Evolutionary conservation across 2,329 filamentous ascomycete genomes (phyloP).

Genomic region (Parascedosporium putredinis): DNA sequence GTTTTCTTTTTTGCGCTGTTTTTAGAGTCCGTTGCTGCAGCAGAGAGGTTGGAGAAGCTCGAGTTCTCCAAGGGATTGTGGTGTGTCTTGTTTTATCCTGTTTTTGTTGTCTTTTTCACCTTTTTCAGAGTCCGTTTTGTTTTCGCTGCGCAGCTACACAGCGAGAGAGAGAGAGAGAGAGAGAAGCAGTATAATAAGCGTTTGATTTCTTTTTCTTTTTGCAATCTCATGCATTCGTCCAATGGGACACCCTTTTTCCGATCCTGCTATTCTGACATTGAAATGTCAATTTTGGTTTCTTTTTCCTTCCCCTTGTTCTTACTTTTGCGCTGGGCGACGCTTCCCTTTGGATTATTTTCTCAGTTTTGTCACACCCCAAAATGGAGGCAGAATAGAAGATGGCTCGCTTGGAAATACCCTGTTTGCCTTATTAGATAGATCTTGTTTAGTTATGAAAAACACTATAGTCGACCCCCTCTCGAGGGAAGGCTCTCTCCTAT

Average conservation of each 20-base stretch:
- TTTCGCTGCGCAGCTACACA: too few species aligned
- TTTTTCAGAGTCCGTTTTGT: background rate
- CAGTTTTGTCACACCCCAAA: background rate
- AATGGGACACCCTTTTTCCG: too few species aligned
- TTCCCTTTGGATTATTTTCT: background rate
- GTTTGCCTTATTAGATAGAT: background rate
- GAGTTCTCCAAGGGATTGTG: too few species aligned
- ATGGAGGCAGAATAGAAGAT: constrained; percentile 5
- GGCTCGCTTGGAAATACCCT: constrained; percentile 8
- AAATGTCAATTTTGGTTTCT: background rate
- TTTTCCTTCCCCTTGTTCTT: background rate
- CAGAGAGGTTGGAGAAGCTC: too few species aligned
- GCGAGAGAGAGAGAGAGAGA: background rate
- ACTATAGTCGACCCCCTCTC: too few species aligned
- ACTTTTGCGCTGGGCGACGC: too few species aligned
- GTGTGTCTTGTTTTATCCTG: background rate
- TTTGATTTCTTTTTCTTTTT: background rate
- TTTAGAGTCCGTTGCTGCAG: background rate
- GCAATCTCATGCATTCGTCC: too few species aligned
- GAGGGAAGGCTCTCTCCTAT: too few species aligned
- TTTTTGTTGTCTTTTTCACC: background rate
- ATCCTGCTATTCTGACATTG: too few species aligned
- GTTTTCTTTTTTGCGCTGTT: background rate
- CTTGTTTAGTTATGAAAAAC: too few species aligned
- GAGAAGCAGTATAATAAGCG: background rate